Percentiles rank a stretch among this genome's conserved stretches.
These are phyloP conservation scores for Apiospora pterosperma DNA, from an alignment of 2,329 filamentous ascomycete species.

Conservation along the genomic window DNA sequence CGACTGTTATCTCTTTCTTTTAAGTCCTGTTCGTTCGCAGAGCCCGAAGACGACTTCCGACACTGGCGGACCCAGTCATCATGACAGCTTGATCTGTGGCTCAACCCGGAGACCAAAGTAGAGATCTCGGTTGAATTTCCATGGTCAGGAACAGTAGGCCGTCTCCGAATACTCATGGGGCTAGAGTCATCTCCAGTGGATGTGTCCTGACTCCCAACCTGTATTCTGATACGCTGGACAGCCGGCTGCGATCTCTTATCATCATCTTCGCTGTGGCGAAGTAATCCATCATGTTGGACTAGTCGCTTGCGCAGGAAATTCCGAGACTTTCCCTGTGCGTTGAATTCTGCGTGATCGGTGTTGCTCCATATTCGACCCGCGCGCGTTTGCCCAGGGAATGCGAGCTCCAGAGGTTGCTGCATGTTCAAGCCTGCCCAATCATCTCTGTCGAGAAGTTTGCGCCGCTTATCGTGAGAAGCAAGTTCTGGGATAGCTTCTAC, in stretches of 20 bases:
- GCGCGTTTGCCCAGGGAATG: slow-evolving; percentile 21
- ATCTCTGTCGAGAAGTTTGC: slow-evolving; percentile 24
- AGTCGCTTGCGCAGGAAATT: not conserved
- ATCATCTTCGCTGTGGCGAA: not conserved
- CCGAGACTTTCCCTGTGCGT: slow-evolving; percentile 7
- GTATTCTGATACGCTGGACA: slow-evolving; percentile 23
- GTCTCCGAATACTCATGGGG: not conserved
- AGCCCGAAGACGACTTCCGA: not conserved
- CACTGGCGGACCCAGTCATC: not conserved
- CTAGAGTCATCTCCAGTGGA: not conserved
- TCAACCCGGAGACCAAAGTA: not conserved
- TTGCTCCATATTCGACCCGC: slow-evolving; percentile 19
- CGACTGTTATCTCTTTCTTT: not conserved
- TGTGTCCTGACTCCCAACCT: slow-evolving; percentile 32
- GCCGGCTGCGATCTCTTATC: not conserved
- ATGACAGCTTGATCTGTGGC: not conserved
- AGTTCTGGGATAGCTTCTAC: not conserved
- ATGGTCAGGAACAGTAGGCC: not conserved
- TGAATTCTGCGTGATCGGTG: slow-evolving; percentile 8
- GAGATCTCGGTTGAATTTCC: not conserved
- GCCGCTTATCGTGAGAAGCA: slow-evolving; percentile 20
- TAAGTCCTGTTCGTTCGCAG: not conserved
- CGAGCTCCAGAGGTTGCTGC: slow-evolving; percentile 29
- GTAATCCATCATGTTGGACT: not conserved
- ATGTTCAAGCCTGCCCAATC: slow-evolving; percentile 32